Evolutionary conservation across 2,329 filamentous ascomycete genomes (phyloP).

Genomic region (Colletotrichum melonis): DNA sequence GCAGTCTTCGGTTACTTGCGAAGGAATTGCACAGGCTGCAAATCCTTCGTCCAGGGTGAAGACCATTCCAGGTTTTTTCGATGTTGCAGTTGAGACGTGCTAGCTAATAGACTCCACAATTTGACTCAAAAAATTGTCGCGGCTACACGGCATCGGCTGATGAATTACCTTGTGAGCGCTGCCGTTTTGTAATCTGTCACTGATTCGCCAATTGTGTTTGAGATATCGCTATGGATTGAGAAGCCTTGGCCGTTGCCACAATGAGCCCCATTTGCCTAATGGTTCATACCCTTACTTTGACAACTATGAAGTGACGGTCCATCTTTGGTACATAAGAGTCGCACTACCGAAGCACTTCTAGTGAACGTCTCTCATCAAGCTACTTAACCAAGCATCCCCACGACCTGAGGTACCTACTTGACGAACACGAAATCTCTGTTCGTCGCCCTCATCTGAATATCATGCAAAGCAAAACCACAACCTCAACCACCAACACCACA

Average conservation of each 20-base stretch:
- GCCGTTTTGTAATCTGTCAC: background rate
- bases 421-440: too few species aligned
- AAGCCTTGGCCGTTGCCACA: background rate
- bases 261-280: background rate
- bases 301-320: too few species aligned
- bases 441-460: background rate
- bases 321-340: background rate
- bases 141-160: background rate
- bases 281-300: too few species aligned
- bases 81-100: background rate
- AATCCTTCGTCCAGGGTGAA: background rate
- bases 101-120: background rate
- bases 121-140: constrained; percentile 15
- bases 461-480: background rate
- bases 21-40: background rate
- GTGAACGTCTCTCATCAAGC: background rate
- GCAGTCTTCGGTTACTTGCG: too few species aligned
- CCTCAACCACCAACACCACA: background rate
- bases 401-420: too few species aligned
- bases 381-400: background rate
- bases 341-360: background rate
- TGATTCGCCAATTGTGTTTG: constrained; percentile 6
- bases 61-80: background rate
- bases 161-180: background rate
- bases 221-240: background rate